Percentiles rank a stretch among this genome's conserved stretches.
These are phyloP conservation scores for Serendipita vermifera DNA, from an alignment of 768 basidiomycete genomes.

Conservation along the genomic window DNA sequence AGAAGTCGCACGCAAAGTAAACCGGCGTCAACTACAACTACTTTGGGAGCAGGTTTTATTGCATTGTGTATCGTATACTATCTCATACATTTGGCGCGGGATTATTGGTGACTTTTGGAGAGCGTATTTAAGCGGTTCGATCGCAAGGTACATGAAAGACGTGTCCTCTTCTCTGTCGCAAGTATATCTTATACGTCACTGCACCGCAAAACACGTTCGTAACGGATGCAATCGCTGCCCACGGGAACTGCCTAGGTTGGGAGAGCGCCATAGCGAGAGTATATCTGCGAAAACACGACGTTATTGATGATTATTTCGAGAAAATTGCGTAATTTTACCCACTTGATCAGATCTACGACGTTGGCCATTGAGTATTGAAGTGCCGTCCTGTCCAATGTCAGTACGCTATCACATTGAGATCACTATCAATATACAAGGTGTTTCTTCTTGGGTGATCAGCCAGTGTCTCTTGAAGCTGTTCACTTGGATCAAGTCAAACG, in stretches of 20 bases:
- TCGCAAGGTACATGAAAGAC: too few relatives aligned
- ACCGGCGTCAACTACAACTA: too few relatives aligned
- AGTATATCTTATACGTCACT: slow-evolving; percentile 14
- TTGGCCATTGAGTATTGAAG: slow-evolving; percentile 29
- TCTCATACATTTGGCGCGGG: too few relatives aligned
- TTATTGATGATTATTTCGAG: slow-evolving; percentile 5
- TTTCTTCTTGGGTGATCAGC: slow-evolving; percentile 34
- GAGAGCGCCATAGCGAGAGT: slow-evolving; percentile 26
- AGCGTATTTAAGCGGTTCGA: too few relatives aligned
- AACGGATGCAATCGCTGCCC: slow-evolving; percentile 27
- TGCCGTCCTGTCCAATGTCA: slow-evolving; percentile 23
- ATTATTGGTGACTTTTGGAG: too few relatives aligned
- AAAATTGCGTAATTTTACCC: slow-evolving; percentile 14
- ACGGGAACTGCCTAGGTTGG: slow-evolving; percentile 25
- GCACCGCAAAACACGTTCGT: slow-evolving; percentile 22
- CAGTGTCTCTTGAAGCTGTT: slow-evolving; percentile 35
- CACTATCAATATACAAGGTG: slow-evolving; percentile 28
- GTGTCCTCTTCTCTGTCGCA: slow-evolving; percentile 19
- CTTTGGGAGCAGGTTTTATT: too few relatives aligned
- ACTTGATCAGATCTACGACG: slow-evolving; percentile 20
- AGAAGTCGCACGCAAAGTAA: slow-evolving; percentile 24
- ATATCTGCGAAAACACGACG: slow-evolving; percentile 21
- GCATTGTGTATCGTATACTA: too few relatives aligned
- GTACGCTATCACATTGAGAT: slow-evolving; percentile 24
- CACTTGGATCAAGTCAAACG: slow-evolving; percentile 39